These are phyloP conservation scores for Neonectria magnoliae DNA, from an alignment of 2,329 filamentous ascomycete species.

Conservation along the genomic window DNA sequence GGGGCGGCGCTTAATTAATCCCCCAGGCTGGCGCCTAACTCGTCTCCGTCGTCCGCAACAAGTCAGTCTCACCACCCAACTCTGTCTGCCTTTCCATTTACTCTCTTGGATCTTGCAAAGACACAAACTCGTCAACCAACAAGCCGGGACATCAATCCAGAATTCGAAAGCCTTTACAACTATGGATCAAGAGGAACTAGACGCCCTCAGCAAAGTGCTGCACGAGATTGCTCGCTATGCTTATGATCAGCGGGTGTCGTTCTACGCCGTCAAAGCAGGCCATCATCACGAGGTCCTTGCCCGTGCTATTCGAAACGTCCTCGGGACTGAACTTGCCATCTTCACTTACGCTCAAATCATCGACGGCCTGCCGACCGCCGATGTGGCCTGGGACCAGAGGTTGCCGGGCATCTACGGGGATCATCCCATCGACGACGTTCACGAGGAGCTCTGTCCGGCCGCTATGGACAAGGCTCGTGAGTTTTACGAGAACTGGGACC, in stretches of 20 bases:
- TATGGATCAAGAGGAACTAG: not conserved
- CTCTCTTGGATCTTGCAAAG: too few relatives aligned
- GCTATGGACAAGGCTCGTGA: not conserved
- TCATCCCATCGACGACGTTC: slow-evolving; percentile 22
- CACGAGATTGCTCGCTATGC: not conserved
- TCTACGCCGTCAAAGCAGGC: not conserved
- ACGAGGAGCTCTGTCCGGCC: slow-evolving; percentile 19
- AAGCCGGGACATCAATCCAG: too few relatives aligned
- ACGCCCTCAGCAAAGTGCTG: not conserved
- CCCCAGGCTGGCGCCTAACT: too few relatives aligned
- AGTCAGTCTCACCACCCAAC: too few relatives aligned
- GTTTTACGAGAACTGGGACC: slow-evolving; percentile 14
- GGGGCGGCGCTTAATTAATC: too few relatives aligned
- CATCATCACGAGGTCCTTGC: not conserved
- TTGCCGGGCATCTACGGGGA: slow-evolving; percentile 24
- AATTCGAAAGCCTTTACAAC: too few relatives aligned
- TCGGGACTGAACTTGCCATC: slow-evolving; percentile 13
- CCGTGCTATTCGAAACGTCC: slow-evolving; percentile 13
- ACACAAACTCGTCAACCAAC: too few relatives aligned
- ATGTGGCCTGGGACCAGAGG: slow-evolving; percentile 25
- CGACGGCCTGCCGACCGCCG: slow-evolving; percentile 25
- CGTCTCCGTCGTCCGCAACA: too few relatives aligned
- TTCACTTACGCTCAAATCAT: slow-evolving; percentile 33
- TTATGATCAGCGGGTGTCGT: slow-evolving; percentile 2
- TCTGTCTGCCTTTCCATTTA: too few relatives aligned